phyloP scores from a whole-genome alignment of 768 basidiomycete genomes.

The Pluteus cervinus region DNA sequence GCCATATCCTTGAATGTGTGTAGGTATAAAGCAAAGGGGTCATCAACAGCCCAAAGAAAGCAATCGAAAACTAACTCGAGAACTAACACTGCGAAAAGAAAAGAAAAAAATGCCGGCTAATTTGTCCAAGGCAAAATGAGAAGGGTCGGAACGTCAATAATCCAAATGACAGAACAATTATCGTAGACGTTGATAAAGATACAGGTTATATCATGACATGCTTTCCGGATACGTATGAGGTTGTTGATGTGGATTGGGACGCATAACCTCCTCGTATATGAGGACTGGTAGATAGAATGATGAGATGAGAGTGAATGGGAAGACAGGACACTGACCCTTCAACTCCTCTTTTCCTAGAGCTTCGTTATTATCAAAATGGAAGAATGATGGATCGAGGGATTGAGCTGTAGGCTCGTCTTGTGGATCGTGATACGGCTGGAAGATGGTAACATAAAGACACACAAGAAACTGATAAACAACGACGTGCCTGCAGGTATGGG shows the following conservation, averaged over 20 bases:
- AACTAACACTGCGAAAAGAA: too few relatives aligned
- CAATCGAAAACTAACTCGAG: too few relatives aligned
- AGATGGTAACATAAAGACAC: constrained; percentile 1
- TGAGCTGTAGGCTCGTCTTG: constrained; percentile 83
- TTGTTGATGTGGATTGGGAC: constrained; percentile 2
- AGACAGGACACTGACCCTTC: constrained; percentile 1
- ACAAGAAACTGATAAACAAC: constrained; percentile 6
- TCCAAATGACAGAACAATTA: too few relatives aligned
- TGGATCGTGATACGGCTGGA: constrained; percentile 81
- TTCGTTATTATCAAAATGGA: constrained; percentile 64
- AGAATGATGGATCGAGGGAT: constrained; percentile 71
- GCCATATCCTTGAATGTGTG: too few relatives aligned
- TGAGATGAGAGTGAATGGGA: background rate
- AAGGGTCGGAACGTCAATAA: too few relatives aligned
- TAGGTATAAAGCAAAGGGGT: too few relatives aligned
- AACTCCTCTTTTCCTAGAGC: constrained; percentile 5
- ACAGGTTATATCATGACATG: too few relatives aligned
- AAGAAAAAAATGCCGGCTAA: too few relatives aligned
- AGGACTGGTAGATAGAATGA: constrained; percentile 4
- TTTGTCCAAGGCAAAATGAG: too few relatives aligned
- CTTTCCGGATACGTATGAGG: too few relatives aligned
- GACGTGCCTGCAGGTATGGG: constrained; percentile 74
- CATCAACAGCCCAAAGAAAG: too few relatives aligned
- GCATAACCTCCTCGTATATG: constrained; percentile 6
- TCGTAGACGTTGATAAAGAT: too few relatives aligned